Conservation (phyloP, 2,329 filamentous ascomycete species). For the Pleurostoma richardsiae region DNA sequence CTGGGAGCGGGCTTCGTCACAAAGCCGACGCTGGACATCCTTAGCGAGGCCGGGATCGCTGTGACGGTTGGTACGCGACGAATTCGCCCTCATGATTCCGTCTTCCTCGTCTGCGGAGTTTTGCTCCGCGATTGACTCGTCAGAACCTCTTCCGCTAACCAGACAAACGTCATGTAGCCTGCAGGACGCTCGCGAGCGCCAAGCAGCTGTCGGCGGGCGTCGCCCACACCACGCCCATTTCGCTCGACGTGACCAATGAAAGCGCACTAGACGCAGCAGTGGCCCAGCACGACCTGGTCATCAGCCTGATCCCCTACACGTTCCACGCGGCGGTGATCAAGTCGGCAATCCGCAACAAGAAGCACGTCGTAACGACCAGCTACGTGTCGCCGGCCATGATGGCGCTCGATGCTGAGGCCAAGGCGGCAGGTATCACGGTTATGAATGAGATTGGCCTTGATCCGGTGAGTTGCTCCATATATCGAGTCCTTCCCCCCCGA, state of each 20-base stretch:
- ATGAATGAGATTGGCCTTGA: slow-evolving; percentile 91
- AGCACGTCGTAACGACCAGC: slow-evolving; percentile 89
- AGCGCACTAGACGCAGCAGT: slow-evolving; percentile 75
- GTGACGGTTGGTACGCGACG: slow-evolving; percentile 56
- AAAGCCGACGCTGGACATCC: slow-evolving; percentile 58
- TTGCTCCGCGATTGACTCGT: no score
- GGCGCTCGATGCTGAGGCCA: slow-evolving; percentile 75
- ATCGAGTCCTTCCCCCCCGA: neutral
- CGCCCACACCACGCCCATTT: slow-evolving; percentile 69
- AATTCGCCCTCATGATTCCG: slow-evolving; percentile 2
- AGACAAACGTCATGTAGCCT: slow-evolving; percentile 46
- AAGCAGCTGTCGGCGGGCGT: slow-evolving; percentile 70
- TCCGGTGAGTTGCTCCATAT: neutral
- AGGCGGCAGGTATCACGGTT: slow-evolving; percentile 90
- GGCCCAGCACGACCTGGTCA: slow-evolving; percentile 75
- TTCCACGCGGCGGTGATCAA: slow-evolving; percentile 87
- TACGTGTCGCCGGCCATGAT: slow-evolving; percentile 90
- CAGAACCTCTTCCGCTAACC: neutral
- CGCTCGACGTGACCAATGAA: slow-evolving; percentile 76
- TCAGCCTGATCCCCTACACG: slow-evolving; percentile 84
- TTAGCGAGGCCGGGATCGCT: slow-evolving; percentile 50
- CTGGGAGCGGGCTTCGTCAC: slow-evolving; percentile 55
- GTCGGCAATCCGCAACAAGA: slow-evolving; percentile 86
- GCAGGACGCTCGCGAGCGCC: slow-evolving; percentile 73
- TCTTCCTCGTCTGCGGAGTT: neutral